Base-by-base conservation (phyloP, 805 yeast genomes). In the Ogataea degrootiae region DNA sequence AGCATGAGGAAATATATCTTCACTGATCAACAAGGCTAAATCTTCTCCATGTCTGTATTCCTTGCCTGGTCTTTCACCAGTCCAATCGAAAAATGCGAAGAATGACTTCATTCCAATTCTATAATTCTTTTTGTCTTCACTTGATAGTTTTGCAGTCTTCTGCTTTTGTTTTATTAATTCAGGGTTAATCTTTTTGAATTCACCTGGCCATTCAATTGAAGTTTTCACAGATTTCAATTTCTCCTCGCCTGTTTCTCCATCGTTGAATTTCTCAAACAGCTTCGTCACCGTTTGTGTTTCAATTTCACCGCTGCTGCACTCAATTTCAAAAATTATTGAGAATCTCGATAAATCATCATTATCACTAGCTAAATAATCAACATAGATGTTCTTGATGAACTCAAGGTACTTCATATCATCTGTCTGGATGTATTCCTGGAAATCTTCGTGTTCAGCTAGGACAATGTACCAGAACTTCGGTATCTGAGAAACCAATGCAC, bases 401-500 rank as follows among this genome's bases (percentile, higher is more conserved):
- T 90, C 97, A 42, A 90, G 63, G 56, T 77, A 85, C 62, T 83
- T 83, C 68, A 83, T 80, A 65, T 91, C 97, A 36, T 85, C 87
- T 2, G 84, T 80, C 31, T 81, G 75, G 17, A 91, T 71, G 62
- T 79, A 88, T 52, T 90, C 96, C 15, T 87, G 84, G 61, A 92
- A 86, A 54, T 87, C 96, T 44, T 86, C 85, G 58, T 85, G 85
- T 60, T 87, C 88, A 2, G 91, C 89, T 11, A 92, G 67, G 0
- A 87, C 96, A 45, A 85, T 77, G 58, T 86, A 84, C 98, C 98
- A 92, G 65, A 92, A 90, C 53, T 79, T 78, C 1, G 91, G 89
- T 39, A 90, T 77, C 4, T 72, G 62, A 5, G 56, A 47, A 15
- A 83, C 70, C n/a, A 76, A 66, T 6, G 58, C 69, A 22, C 87